A percentile compares a stretch with the other conserved stretches of the same genome.
Conservation (phyloP, 768 basidiomycete species). For the Nidularia pulvinata region DNA sequence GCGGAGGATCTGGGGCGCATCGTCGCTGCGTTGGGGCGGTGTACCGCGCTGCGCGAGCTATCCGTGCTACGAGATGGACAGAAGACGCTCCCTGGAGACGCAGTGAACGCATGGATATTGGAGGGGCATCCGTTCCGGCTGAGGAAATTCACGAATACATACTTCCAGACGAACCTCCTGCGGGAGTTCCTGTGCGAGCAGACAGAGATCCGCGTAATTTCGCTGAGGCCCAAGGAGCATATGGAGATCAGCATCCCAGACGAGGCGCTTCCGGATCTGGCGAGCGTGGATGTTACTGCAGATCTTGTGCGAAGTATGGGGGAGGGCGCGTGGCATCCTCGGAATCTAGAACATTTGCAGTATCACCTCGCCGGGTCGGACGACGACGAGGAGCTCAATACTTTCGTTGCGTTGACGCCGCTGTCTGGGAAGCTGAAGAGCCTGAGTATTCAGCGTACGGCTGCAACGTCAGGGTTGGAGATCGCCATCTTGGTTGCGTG, state of each 20-base stretch:
- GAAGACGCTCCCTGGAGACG: conserved; percentile 6
- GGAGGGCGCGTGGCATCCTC: conserved; percentile 7
- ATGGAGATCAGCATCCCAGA: conserved; percentile 5
- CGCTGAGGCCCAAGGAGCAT: conserved; percentile 1
- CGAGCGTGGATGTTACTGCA: conserved; percentile 10
- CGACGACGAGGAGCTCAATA: conserved; percentile 14
- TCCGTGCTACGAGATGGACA: conserved; percentile 6
- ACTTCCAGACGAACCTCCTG: conserved; percentile 11
- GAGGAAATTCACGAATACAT: conserved; percentile 16
- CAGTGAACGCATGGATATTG: conserved; percentile 13
- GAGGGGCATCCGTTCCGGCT: conserved; percentile 15
- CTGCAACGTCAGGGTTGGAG: conserved; percentile 10
- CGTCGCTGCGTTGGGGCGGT: conserved; percentile 9
- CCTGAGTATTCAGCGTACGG: conserved; percentile 12
- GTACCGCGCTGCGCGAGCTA: conserved; percentile 13
- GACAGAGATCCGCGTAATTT: conserved; percentile 6
- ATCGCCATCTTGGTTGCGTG: conserved; percentile 13
- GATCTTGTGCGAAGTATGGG: conserved; percentile 11
- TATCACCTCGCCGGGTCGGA: conserved; percentile 10
- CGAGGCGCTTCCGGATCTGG: conserved; percentile 8
- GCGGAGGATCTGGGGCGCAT: conserved; percentile 13
- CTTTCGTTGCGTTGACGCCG: conserved; percentile 13
- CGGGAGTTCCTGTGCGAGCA: conserved; percentile 11
- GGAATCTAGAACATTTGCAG: conserved; percentile 11
- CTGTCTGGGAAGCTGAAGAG: conserved; percentile 10